phyloP scores from a whole-genome alignment of 176 grass and related monocot species.

The Stipa capillata region DNA sequence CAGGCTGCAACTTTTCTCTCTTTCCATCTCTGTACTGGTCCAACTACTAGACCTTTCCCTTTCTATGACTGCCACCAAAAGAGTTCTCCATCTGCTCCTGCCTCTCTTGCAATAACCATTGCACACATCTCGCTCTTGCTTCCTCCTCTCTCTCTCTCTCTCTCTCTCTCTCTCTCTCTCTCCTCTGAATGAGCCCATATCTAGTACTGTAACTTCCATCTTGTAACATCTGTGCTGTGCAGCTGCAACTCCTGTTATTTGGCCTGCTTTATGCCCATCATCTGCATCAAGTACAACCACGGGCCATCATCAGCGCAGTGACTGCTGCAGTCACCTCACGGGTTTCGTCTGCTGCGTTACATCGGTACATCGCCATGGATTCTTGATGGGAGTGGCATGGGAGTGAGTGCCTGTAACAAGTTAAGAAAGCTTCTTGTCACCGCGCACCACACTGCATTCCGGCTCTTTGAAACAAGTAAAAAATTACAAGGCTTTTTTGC shows the following conservation, averaged over 20 bases:
- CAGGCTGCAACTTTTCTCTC: constrained; percentile 1
- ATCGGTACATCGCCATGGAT: constrained; percentile 37
- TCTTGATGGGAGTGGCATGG: constrained; percentile 25
- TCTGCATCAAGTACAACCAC: not conserved
- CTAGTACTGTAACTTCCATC: constrained; percentile 3
- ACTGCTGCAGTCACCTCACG: constrained; percentile 8
- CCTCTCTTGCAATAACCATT: constrained; percentile 12
- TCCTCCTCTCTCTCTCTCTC: not conserved
- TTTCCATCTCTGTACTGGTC: too few species aligned
- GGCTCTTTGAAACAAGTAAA: not conserved
- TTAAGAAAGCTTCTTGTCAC: not conserved
- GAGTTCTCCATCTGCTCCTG: not conserved
- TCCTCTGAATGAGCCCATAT: not conserved
- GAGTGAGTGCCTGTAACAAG: constrained; percentile 26
- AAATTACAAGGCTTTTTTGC: too few species aligned
- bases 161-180: not conserved
- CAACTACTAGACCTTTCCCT: constrained; percentile 30
- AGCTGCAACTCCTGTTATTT: not conserved
- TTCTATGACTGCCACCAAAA: constrained; percentile 23
- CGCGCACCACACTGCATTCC: not conserved
- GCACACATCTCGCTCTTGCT: too few species aligned
- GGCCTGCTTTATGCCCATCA: constrained; percentile 12
- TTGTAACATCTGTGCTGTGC: too few species aligned
- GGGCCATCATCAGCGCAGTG: not conserved
- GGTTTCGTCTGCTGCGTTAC: constrained; percentile 9